Conservation (phyloP, 805 yeast species). For the Candida railenensis region DNA sequence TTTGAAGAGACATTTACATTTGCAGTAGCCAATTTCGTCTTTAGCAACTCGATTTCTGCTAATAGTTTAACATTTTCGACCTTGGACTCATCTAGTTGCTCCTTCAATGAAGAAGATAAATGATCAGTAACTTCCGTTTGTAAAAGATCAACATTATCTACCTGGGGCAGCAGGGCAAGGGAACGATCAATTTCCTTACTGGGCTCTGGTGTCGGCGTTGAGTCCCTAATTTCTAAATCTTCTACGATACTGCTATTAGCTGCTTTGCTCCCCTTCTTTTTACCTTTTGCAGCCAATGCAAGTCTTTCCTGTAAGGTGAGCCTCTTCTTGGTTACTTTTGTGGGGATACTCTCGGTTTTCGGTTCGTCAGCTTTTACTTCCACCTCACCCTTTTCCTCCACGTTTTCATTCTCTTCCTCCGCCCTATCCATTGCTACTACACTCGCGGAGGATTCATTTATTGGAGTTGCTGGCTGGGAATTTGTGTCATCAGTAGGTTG, state of each 20-base stretch:
- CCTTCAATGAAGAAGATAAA: neutral
- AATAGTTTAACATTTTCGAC: neutral
- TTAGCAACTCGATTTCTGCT: conserved; percentile 7
- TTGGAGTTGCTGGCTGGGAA: no score
- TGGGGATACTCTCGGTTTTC: neutral
- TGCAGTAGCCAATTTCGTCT: conserved; percentile 4
- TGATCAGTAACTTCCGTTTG: neutral
- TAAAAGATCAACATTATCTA: neutral
- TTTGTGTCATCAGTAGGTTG: neutral
- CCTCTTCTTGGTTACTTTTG: conserved; percentile 43
- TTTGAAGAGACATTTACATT: conserved; percentile 6
- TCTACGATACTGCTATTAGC: neutral
- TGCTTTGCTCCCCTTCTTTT: conserved; percentile 22
- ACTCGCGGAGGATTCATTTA: no score
- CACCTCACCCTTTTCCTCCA: neutral
- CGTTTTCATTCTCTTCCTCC: no score
- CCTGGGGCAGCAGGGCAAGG: neutral
- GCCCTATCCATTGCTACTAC: no score
- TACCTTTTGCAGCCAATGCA: conserved; percentile 71
- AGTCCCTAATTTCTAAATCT: neutral
- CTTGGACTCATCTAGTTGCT: conserved; percentile 1
- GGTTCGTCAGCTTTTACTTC: neutral
- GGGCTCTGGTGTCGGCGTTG: neutral
- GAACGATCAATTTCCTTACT: neutral
- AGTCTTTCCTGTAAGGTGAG: conserved; percentile 81